Evolutionary conservation across 768 basidiomycete species (phyloP).

Genomic region (Postia placenta): DNA sequence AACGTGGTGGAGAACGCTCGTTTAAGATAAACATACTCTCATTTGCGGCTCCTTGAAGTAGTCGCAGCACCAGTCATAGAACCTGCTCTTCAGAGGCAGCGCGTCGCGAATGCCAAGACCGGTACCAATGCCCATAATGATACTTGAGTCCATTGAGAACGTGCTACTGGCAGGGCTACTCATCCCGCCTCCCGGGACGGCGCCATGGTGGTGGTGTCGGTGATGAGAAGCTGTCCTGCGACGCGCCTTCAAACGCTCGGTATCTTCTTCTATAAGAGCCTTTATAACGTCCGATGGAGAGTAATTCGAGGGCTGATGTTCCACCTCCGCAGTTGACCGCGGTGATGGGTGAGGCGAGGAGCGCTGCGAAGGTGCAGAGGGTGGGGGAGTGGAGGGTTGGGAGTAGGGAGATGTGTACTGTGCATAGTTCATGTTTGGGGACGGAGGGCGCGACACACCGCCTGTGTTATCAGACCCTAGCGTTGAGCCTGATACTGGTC

Average conservation of each 20-base stretch:
- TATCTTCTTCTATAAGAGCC: conserved; percentile 88
- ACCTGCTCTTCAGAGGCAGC: conserved; percentile 84
- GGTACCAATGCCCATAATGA: conserved; percentile 74
- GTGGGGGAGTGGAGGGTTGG: conserved; percentile 38
- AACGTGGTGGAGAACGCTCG: too few relatives aligned
- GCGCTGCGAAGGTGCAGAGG: conserved; percentile 7
- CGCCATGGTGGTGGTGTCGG: conserved; percentile 31
- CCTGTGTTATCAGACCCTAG: conserved; percentile 23
- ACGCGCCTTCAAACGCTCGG: conserved; percentile 80
- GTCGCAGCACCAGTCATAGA: conserved; percentile 95
- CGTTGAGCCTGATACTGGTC: conserved; percentile 22
- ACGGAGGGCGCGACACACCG: conserved; percentile 63
- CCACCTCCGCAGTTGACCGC: conserved; percentile 14
- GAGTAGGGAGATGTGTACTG: conserved; percentile 76
- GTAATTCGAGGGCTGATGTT: conserved; percentile 44
- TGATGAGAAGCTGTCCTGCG: conserved; percentile 34
- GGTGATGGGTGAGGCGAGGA: conserved; percentile 25
- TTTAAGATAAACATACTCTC: conserved; percentile 74
- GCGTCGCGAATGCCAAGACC: conserved; percentile 78
- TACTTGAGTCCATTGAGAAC: conserved; percentile 72
- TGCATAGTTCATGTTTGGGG: conserved; percentile 72
- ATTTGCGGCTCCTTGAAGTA: conserved; percentile 99
- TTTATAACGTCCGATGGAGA: conserved; percentile 78
- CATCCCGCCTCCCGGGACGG: conserved; percentile 33
- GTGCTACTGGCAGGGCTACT: conserved; percentile 72